A percentile compares a stretch with the other conserved stretches of the same genome.
These are phyloP conservation scores for Trichophyton schoenleinii DNA, from an alignment of 2,329 filamentous ascomycete species.

Conservation along the genomic window DNA sequence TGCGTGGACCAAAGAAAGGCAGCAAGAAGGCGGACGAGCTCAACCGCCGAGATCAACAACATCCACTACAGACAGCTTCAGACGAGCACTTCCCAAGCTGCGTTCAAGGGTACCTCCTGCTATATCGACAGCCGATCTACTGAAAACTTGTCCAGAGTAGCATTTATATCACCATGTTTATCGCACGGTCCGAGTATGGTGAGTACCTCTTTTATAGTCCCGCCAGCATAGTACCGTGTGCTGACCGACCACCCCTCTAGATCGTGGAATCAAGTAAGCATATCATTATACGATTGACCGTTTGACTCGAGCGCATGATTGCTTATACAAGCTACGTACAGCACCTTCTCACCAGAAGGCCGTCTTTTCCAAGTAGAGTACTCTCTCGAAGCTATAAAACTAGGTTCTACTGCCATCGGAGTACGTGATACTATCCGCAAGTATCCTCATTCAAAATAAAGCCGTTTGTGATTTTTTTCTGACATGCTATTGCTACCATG, in stretches of 20 bases:
- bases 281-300: conserved; percentile 10
- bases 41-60: not conserved
- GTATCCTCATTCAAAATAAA: not conserved
- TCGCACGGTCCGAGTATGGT: conserved; percentile 99
- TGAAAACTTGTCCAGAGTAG: not conserved
- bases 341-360: conserved; percentile 98
- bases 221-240: conserved; percentile 3
- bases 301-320: conserved; percentile 6
- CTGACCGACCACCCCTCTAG: conserved; percentile 36
- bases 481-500: not conserved
- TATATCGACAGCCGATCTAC: not conserved
- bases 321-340: conserved; percentile 30
- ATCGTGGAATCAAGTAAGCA: conserved; percentile 92
- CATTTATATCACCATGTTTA: conserved; percentile 65
- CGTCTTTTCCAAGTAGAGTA: conserved; percentile 99
- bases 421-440: conserved; percentile 35
- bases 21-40: not conserved
- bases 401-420: conserved; percentile 94
- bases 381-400: conserved; percentile 99
- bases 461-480: conserved; percentile 1
- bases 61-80: conserved; percentile 1
- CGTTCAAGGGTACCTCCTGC: not conserved
- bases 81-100: not conserved
- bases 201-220: conserved; percentile 32
- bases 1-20: conserved; percentile 11